A percentile compares a stretch with the other conserved stretches of the same genome.
Evolutionary conservation across 2,329 filamentous ascomycete genomes (phyloP).

Genomic region (Penicillium crustosum): DNA sequence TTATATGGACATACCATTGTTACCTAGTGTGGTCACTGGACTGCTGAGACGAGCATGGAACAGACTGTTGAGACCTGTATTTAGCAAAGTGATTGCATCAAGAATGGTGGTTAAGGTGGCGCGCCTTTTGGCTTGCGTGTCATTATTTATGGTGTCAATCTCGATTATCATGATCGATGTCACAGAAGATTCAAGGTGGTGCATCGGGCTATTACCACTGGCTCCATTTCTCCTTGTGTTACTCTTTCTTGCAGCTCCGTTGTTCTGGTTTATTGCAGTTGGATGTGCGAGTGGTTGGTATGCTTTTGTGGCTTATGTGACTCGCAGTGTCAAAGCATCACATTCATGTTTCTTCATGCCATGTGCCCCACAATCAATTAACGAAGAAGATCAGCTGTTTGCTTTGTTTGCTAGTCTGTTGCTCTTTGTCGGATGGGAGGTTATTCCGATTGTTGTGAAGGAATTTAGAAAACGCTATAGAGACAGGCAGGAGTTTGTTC

Average conservation of each 20-base stretch:
- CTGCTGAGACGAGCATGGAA: too few species aligned
- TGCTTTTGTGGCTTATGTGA: not conserved
- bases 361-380: constrained; percentile 1
- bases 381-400: not conserved
- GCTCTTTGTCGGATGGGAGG: not conserved
- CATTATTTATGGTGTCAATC: not conserved
- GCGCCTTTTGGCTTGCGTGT: not conserved
- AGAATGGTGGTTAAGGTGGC: not conserved
- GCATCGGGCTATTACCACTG: not conserved
- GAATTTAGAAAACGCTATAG: not conserved
- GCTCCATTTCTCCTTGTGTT: not conserved
- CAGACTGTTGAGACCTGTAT: too few species aligned
- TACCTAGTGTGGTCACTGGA: not conserved
- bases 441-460: not conserved
- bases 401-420: not conserved
- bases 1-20: not conserved
- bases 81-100: not conserved
- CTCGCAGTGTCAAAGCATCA: not conserved
- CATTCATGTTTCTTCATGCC: constrained; percentile 4
- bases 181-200: not conserved
- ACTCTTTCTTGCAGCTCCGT: not conserved
- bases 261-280: not conserved
- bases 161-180: not conserved
- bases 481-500: not conserved
- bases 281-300: not conserved